A percentile compares a stretch with the other conserved stretches of the same genome.
These are phyloP conservation scores for Vitis labrusca DNA, from an alignment of 164 flowering plant species.

Conservation along the genomic window DNA sequence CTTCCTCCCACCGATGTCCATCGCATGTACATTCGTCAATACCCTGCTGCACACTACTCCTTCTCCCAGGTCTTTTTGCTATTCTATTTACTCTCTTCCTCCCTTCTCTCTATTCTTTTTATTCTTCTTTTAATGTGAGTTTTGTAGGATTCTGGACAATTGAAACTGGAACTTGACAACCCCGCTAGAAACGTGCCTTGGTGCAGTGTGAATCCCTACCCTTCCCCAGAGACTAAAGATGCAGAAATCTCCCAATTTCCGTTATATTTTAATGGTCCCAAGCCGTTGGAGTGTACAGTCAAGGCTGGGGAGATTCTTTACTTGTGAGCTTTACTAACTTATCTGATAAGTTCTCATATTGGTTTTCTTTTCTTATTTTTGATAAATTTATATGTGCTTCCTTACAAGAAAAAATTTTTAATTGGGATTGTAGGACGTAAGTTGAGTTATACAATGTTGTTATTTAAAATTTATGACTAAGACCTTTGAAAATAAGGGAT, in stretches of 20 bases:
- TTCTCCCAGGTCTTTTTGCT: slow-evolving; percentile 44
- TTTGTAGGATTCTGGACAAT: slow-evolving; percentile 56
- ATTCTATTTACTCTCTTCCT: neutral
- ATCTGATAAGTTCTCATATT: too few species aligned
- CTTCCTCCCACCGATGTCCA: slow-evolving; percentile 96
- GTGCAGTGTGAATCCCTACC: slow-evolving; percentile 92
- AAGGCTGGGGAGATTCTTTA: slow-evolving; percentile 95
- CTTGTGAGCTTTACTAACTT: slow-evolving; percentile 51
- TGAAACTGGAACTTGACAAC: slow-evolving; percentile 65
- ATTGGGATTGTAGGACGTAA: too few species aligned
- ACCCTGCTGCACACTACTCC: slow-evolving; percentile 74
- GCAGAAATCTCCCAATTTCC: slow-evolving; percentile 55
- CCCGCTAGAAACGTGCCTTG: slow-evolving; percentile 80
- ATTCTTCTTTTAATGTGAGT: neutral
- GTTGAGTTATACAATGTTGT: too few species aligned
- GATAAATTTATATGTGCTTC: too few species aligned
- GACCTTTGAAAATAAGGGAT: too few species aligned
- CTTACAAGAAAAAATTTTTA: too few species aligned
- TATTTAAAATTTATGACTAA: too few species aligned
- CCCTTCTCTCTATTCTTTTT: neutral
- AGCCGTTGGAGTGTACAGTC: slow-evolving; percentile 78
- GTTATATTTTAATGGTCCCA: slow-evolving; percentile 78
- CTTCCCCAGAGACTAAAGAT: slow-evolving; percentile 40
- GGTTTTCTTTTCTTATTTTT: too few species aligned
- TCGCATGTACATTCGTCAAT: slow-evolving; percentile 68